These are phyloP conservation scores for Trametes versicolor DNA, from an alignment of 1,284 basidiomycete species.

Conservation along the genomic window DNA sequence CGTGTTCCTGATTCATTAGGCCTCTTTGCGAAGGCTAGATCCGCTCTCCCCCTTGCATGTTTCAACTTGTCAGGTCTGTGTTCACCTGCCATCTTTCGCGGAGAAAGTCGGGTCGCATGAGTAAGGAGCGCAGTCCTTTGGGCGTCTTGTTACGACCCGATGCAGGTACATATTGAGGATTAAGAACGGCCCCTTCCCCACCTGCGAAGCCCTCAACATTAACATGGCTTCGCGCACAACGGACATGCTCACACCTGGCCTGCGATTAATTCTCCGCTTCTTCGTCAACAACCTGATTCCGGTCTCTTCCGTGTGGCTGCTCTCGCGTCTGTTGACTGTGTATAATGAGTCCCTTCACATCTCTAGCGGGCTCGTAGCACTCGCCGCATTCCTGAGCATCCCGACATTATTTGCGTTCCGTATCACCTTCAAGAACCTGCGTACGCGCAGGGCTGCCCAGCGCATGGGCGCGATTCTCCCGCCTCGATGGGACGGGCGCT, in stretches of 20 bases:
- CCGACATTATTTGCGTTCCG: slow-evolving; percentile 9
- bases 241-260: not conserved
- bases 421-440: slow-evolving; percentile 20
- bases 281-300: not conserved
- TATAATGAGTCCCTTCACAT: not conserved
- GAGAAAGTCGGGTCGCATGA: too few relatives aligned
- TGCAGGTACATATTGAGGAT: too few relatives aligned
- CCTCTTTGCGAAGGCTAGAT: too few relatives aligned
- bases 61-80: too few relatives aligned
- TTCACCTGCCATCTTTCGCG: too few relatives aligned
- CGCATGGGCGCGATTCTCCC: slow-evolving; percentile 34
- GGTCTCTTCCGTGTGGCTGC: not conserved
- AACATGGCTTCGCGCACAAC: not conserved
- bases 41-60: too few relatives aligned
- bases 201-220: too few relatives aligned
- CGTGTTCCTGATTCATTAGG: too few relatives aligned
- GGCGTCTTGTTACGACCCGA: too few relatives aligned
- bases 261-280: slow-evolving; percentile 9
- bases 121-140: too few relatives aligned
- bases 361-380: not conserved
- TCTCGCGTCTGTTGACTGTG: not conserved
- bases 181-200: too few relatives aligned
- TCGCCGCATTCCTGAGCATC: slow-evolving; percentile 5
- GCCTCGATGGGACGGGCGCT: slow-evolving; percentile 28
- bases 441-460: slow-evolving; percentile 25